Evolutionary conservation across 1,284 basidiomycete genomes (phyloP).

Genomic region (Ceratobasidium sp.): DNA sequence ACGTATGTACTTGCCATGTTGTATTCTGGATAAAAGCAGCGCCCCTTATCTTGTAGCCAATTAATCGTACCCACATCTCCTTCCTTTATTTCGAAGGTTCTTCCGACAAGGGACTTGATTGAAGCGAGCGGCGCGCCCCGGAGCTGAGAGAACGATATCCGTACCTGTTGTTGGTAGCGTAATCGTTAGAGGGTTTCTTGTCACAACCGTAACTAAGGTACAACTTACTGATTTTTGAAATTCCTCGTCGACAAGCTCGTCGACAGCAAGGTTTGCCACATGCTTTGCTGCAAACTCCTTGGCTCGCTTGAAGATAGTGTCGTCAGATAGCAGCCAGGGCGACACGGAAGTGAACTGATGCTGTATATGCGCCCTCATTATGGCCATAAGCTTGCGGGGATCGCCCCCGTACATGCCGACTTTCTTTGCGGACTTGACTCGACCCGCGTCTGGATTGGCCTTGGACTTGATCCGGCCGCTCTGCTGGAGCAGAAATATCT

Average conservation of each 20-base stretch:
- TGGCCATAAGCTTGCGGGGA: background rate
- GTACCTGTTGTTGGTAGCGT: background rate
- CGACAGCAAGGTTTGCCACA: background rate
- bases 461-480: too few relatives aligned
- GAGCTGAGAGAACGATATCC: background rate
- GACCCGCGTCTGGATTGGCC: too few relatives aligned
- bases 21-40: background rate
- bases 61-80: background rate
- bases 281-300: background rate
- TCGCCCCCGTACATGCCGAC: background rate
- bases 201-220: background rate
- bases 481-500: too few relatives aligned
- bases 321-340: background rate
- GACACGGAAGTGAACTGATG: background rate
- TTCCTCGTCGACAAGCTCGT: background rate
- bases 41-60: background rate
- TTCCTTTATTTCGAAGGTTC: background rate
- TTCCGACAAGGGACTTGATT: background rate
- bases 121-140: background rate
- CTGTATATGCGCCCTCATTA: background rate
- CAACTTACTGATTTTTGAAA: background rate
- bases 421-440: background rate
- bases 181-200: background rate
- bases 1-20: background rate
- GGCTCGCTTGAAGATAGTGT: background rate